Evolutionary conservation across 345 rosid species (phyloP).

Genomic region (Raphanus sativus): DNA sequence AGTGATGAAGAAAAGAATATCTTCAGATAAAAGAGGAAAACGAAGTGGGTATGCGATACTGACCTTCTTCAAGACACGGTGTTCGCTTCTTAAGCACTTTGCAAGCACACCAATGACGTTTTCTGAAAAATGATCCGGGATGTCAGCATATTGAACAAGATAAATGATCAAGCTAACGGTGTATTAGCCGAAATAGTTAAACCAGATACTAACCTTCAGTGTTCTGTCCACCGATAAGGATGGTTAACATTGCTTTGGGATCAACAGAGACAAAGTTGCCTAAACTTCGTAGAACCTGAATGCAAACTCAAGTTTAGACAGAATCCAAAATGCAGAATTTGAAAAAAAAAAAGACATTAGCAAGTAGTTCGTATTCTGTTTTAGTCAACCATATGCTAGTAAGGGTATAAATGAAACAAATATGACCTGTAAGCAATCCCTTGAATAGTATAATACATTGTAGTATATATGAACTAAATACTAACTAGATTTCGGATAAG

Average conservation of each 20-base stretch:
- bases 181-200: constrained; percentile 19
- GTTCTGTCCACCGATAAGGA: constrained; percentile 63
- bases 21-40: neutral
- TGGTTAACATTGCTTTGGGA: constrained; percentile 57
- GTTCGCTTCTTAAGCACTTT: constrained; percentile 89
- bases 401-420: constrained; percentile 1
- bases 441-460: neutral
- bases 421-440: constrained; percentile 5
- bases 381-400: neutral
- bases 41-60: neutral
- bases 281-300: constrained; percentile 79
- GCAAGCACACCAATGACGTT: constrained; percentile 60
- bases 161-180: constrained; percentile 6
- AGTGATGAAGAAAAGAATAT: neutral
- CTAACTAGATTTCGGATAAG: neutral
- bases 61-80: constrained; percentile 92
- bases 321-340: constrained; percentile 10
- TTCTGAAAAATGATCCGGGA: constrained; percentile 46
- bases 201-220: constrained; percentile 60
- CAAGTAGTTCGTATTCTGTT: neutral
- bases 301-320: constrained; percentile 21
- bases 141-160: constrained; percentile 20
- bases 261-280: constrained; percentile 95
- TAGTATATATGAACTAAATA: neutral
- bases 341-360: neutral